Evolutionary conservation across 139 green algal genomes (phyloP), one percentile per base, ranked within the genome.

Genomic region (Chlorella sorokiniana): DNA sequence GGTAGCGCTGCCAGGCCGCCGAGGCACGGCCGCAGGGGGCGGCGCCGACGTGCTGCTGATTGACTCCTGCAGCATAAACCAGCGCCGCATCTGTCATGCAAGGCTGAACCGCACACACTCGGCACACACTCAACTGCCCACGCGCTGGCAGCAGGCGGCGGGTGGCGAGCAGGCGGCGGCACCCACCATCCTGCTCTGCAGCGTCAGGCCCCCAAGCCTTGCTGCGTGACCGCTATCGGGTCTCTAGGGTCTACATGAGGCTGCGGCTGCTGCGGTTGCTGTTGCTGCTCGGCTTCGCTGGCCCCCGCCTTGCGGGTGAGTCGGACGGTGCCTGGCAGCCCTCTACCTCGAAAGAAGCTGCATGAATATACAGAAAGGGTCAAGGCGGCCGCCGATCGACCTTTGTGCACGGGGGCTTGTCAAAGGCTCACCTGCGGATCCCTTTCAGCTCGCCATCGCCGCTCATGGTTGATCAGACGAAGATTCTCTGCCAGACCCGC

Each of bases 241-340:
- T 31, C 23, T 35, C 56, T 35, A 22, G 18, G 18, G 56, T 40
- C 70, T 6, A 40, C 44, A 6, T 42, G 64, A 4, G 14, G 45
- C 7, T 9, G 54, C 11, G n/a, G 33, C 37, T 79, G 41, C 8
- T 56, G 31, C 27, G 3, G 51, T 29, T 56, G 54, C 54, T 69
- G 73, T 35, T 62, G 33, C 52, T 48, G 25, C 10, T 33, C 73
- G 16, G 44, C 70, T 20, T 77, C 70, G 44, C 45, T 63, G 52
- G 20, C 54, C 16, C 41, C 35, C 54, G 27, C 54, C 31, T 62
- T 59, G 63, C 73, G 82, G 35, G 38, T 51, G n/a, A 83, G 65
- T 35, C 78, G 78, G 41, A 86, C 29, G 31, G 69, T 77, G 41
- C 82, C 82, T 14, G 82, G 82, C 44, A 86, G 83, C 41, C 74